Conservation (phyloP, 2,329 filamentous ascomycete genomes). For the Diaporthe batatas region DNA sequence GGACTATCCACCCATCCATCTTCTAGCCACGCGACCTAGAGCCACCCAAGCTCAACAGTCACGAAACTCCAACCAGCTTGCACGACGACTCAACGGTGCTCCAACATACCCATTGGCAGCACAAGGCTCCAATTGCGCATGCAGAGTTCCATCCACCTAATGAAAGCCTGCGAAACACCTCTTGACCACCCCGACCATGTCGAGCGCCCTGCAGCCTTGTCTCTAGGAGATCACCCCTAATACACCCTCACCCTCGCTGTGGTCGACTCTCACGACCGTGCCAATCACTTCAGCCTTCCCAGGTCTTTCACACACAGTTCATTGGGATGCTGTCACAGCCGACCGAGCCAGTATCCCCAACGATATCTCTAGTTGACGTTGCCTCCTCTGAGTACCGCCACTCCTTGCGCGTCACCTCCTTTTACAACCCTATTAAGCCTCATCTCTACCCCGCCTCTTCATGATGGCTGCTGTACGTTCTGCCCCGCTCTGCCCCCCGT, state of each 20-base stretch:
- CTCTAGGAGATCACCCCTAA: conserved; percentile 38
- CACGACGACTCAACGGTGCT: conserved; percentile 6
- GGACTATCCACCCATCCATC: not conserved
- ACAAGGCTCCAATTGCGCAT: conserved; percentile 30
- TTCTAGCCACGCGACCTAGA: conserved; percentile 27
- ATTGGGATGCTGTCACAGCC: conserved; percentile 37
- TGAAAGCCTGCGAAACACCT: conserved; percentile 37
- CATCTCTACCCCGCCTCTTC: conserved; percentile 35
- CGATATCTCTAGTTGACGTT: conserved; percentile 29
- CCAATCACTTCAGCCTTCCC: conserved; percentile 2
- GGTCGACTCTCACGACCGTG: conserved; percentile 18
- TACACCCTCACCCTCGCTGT: conserved; percentile 19
- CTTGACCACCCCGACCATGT: conserved; percentile 40
- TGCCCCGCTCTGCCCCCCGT: conserved; percentile 44
- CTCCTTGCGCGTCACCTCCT: conserved; percentile 33
- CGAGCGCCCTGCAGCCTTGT: conserved; percentile 32
- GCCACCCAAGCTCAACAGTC: conserved; percentile 27
- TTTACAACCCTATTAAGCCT: conserved; percentile 26
- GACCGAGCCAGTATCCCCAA: conserved; percentile 16
- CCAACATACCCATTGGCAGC: conserved; percentile 11
- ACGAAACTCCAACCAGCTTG: conserved; percentile 1
- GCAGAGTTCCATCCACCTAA: conserved; percentile 6
- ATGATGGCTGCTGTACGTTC: conserved; percentile 57
- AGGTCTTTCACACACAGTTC: conserved; percentile 8
- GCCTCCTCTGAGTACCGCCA: conserved; percentile 19